Conservation (phyloP, 345 rosid genomes). For the Brassica juncea region DNA sequence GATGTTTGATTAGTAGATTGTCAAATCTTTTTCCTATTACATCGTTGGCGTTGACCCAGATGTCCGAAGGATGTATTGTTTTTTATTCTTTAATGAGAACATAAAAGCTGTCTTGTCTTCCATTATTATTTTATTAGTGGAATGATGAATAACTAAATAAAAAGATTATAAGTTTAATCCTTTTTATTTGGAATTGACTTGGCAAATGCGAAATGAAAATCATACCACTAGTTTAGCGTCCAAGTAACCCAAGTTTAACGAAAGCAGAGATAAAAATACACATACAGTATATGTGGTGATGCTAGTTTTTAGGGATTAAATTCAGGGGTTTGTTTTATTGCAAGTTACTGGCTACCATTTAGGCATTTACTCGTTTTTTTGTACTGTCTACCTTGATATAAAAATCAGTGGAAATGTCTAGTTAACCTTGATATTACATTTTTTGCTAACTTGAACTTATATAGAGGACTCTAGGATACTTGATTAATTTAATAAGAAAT, state of each 20-base stretch:
- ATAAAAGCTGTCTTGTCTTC: neutral
- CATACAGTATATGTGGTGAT: slow-evolving; percentile 29
- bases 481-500: neutral
- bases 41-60: slow-evolving; percentile 26
- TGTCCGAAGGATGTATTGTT: slow-evolving; percentile 15
- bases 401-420: neutral
- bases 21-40: slow-evolving; percentile 8
- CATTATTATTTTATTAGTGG: slow-evolving; percentile 9
- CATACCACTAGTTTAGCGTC: slow-evolving; percentile 25
- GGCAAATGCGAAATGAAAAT: slow-evolving; percentile 25
- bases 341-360: neutral
- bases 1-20: neutral
- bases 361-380: no score
- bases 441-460: neutral
- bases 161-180: neutral
- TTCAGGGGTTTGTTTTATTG: slow-evolving; percentile 15
- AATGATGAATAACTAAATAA: neutral
- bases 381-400: neutral
- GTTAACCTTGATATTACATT: neutral
- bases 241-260: neutral
- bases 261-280: slow-evolving; percentile 16
- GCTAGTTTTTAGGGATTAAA: slow-evolving; percentile 35
- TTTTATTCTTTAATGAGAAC: neutral
- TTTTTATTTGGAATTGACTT: slow-evolving; percentile 25
- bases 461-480: neutral